Evolutionary conservation across 352 stramenopile species (phyloP).

Genomic region (Aphanomyces astaci): DNA sequence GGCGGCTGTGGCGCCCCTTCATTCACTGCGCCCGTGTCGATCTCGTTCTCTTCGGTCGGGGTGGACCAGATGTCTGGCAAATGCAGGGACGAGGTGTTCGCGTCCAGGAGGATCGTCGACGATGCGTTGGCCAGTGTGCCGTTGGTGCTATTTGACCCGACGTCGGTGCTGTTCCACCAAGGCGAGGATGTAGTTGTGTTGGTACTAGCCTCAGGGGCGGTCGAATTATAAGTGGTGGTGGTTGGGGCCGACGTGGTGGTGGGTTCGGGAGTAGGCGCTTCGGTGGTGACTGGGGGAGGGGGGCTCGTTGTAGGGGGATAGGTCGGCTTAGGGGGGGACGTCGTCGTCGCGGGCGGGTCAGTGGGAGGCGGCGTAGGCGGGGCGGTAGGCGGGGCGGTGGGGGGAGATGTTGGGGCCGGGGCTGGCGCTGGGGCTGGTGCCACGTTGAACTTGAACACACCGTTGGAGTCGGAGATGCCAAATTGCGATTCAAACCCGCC

Average conservation of each 20-base stretch:
- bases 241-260: neutral
- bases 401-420: neutral
- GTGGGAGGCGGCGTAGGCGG: neutral
- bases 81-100: neutral
- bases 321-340: neutral
- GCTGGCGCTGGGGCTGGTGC: neutral
- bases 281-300: neutral
- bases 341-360: neutral
- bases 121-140: neutral
- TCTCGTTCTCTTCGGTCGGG: no score
- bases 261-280: neutral
- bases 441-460: conserved; percentile 11
- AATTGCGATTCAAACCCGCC: conserved; percentile 49
- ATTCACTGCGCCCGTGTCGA: neutral
- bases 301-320: neutral
- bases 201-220: neutral
- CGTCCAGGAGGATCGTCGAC: neutral
- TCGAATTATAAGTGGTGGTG: neutral
- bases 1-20: no score
- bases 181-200: neutral
- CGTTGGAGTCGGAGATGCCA: conserved; percentile 30
- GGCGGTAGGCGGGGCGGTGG: neutral
- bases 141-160: no score
- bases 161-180: neutral
- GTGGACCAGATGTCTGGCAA: no score